Evolutionary conservation across 2,329 filamentous ascomycete genomes (phyloP), one percentile per base, ranked within the genome.

Genomic region (Diaporthe velutina): DNA sequence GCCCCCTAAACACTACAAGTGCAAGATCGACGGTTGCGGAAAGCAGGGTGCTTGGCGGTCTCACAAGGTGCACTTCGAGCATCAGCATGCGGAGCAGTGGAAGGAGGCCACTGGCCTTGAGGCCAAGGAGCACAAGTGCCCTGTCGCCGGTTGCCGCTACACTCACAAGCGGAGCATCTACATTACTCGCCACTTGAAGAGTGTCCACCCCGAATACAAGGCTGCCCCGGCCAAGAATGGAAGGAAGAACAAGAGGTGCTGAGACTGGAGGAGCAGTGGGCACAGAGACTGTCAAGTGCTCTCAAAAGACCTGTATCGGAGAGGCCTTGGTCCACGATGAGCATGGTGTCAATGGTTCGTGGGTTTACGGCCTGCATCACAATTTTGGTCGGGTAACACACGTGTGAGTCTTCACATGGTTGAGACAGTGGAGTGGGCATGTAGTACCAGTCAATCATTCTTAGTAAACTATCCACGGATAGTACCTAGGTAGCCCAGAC

Each of bases 261-360:
- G 5, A 6, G 15, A 12, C 3, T 15, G 0, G 8, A 12, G 17
- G 38, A 1, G 8, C 1, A 10, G n/a, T n/a, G n/a, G n/a, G n/a
- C n/a, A n/a, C 7, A 5, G 12, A 1, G 38, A n/a, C 4, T 6
- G 35, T 25, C 38, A 12, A 19, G n/a, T 40, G 4, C 9, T 22
- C 38, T 30, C 1, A 12, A 9, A 22, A 5, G n/a, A 19, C 19
- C 2, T 7, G 3, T 2, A 17, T 42, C 19, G 19, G 35, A 25
- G 13, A 28, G 13, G 17, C 22, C 6, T 22, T 48, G 40, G 25
- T 30, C 3, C 9, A 22, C n/a, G 38, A 2, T 33, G 28, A 45
- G 58, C 17, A n/a, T 30, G 6, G 28, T 22, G 25, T 19, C 17
- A 22, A 28, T 13, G 1, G 3, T 3, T 30, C 58, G 30, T 45